Conservation (phyloP, 257 asterid species). For the Linderniella brevidens region DNA sequence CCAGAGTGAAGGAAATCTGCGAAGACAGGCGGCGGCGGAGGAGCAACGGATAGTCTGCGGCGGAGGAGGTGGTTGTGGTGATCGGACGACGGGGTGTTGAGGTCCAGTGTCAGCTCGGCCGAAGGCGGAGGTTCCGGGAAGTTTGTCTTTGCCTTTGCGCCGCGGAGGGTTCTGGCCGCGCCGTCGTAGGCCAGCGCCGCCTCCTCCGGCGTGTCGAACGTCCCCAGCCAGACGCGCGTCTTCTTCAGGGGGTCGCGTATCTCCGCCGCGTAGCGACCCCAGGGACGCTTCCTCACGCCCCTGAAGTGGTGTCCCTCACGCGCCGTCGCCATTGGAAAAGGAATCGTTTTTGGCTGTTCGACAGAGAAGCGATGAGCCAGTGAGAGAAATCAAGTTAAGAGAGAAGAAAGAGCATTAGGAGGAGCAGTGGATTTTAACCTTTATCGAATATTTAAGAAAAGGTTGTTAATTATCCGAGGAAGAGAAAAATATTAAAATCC, state of each 20-base stretch:
- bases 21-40: conserved; percentile 4
- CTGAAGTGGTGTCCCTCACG: conserved; percentile 93
- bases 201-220: conserved; percentile 90
- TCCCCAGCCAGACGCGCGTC: conserved; percentile 92
- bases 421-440: too few species aligned
- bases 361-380: too few species aligned
- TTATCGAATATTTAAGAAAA: too few species aligned
- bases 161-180: conserved; percentile 95
- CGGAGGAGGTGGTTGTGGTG: conserved; percentile 31
- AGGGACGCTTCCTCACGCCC: conserved; percentile 90
- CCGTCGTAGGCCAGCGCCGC: conserved; percentile 97
- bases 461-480: too few species aligned
- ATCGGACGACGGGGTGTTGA: conserved; percentile 18
- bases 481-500: too few species aligned
- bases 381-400: too few species aligned
- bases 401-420: too few species aligned
- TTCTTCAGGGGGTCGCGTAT: conserved; percentile 98
- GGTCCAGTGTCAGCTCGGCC: conserved; percentile 49
- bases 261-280: conserved; percentile 99
- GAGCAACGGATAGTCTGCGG: conserved; percentile 18
- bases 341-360: conserved; percentile 9
- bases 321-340: conserved; percentile 65
- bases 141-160: conserved; percentile 83
- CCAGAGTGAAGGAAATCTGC: conserved; percentile 16
- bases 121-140: conserved; percentile 21